These are phyloP conservation scores for Apiotrichum montevideense DNA, from an alignment of 1,284 basidiomycete species.

Conservation along the genomic window DNA sequence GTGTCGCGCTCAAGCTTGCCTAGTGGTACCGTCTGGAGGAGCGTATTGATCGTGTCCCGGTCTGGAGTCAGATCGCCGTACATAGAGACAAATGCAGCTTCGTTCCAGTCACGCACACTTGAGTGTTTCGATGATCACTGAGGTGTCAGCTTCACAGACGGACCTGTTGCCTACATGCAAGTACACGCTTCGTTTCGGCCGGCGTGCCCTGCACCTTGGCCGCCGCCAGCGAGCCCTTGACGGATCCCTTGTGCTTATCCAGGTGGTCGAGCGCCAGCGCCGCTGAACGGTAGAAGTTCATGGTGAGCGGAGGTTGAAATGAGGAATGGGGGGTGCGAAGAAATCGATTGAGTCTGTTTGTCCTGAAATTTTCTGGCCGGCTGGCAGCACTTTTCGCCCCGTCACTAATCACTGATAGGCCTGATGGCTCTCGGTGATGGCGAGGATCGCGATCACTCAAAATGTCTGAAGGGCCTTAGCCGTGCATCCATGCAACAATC, in stretches of 20 bases:
- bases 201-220: conserved; percentile 47
- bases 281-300: conserved; percentile 92
- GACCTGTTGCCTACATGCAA: conserved; percentile 36
- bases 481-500: conserved; percentile 5
- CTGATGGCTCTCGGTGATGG: too few species aligned
- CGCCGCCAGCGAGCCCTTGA: conserved; percentile 47
- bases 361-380: too few species aligned
- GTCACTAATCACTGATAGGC: too few species aligned
- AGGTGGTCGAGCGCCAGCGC: conserved; percentile 73
- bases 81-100: too few species aligned
- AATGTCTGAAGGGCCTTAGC: conserved; percentile 1
- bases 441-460: too few species aligned
- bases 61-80: conserved; percentile 46
- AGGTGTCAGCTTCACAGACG: conserved; percentile 25
- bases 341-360: too few species aligned
- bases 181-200: conserved; percentile 62
- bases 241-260: conserved; percentile 76
- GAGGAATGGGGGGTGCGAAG: too few species aligned
- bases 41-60: conserved; percentile 47
- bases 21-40: conserved; percentile 64
- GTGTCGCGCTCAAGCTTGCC: conserved; percentile 66
- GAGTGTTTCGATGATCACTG: conserved; percentile 80
- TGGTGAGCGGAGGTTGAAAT: conserved; percentile 36
- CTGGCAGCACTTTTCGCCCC: too few species aligned
- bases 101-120: conserved; percentile 60